Base-by-base conservation (phyloP, 2,329 filamentous ascomycete species). In the Neurospora crassa region DNA sequence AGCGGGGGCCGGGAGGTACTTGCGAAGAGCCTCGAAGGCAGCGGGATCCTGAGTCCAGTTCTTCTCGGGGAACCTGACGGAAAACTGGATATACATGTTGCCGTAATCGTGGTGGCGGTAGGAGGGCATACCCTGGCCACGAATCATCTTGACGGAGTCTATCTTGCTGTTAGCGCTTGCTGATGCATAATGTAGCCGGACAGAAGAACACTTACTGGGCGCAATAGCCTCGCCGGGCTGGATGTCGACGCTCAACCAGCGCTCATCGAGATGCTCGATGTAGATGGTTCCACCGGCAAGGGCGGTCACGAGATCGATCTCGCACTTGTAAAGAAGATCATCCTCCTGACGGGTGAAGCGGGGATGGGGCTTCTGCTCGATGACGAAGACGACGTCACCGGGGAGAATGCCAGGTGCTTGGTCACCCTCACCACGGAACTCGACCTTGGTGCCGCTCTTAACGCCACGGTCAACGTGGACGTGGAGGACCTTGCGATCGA, bases 401-500 rank as follows among this genome's bases (percentile, higher is more conserved):
- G 96, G 92, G 80, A 97, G 89, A 70, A 97, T 92, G 75, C 94
- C 95, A 24, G 96, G 96, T 71, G 94, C 90, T 81, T 98, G 96
- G 80, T 99, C 96, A 83, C 96, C 96, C 81, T 99, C 96, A 72
- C 96, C 96, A 71, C 92, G 90, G 87, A 98, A 99, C 80, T 97
- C 94, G 76, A 99, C 93, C 87, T 97, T 97, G 83, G 95, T 95
- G 74, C 96, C 96, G 80, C 89, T 94, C 82, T 91, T 91, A 74
- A 99, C 94, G 83, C 96, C 96, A 79, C 91, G 91, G 83, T 99
- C 96, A 79, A 99, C 94, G 81, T 97, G 95, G 72, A 99, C 96
- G 82, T 99, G 96, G 71, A 99, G 90, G 16, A 99, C 95, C 87
- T 99, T 99, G 78, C 96, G 90, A 85, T 99, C 96, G 73, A 98